These are phyloP conservation scores for Collybiopsis luxurians DNA, from an alignment of 768 basidiomycete species.

Conservation along the genomic window DNA sequence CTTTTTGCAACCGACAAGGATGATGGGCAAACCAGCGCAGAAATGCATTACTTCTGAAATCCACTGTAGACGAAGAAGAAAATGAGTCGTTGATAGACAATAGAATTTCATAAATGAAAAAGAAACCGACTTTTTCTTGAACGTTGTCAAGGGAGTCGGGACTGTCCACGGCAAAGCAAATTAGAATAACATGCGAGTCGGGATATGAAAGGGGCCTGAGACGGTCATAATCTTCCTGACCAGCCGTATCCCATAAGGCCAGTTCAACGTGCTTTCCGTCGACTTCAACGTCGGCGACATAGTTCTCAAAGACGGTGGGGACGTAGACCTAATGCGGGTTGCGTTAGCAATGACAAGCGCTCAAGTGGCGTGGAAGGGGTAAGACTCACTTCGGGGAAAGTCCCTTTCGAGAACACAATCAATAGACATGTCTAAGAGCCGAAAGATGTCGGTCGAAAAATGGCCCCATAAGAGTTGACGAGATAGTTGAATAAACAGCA, in stretches of 20 bases:
- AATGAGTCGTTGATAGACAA: constrained; percentile 7
- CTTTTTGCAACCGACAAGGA: constrained; percentile 99
- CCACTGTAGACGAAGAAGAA: constrained; percentile 87
- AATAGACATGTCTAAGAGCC: constrained; percentile 79
- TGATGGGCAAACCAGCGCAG: constrained; percentile 90
- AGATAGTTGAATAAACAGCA: background rate
- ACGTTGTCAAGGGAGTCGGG: constrained; percentile 99
- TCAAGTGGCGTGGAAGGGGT: background rate
- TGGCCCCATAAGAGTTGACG: background rate
- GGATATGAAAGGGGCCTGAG: constrained; percentile 97
- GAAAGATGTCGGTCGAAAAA: background rate
- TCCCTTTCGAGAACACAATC: constrained; percentile 96
- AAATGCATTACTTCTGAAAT: constrained; percentile 99
- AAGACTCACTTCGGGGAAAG: constrained; percentile 83
- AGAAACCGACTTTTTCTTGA: constrained; percentile 86
- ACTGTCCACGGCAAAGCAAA: constrained; percentile 98
- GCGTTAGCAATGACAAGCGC: background rate
- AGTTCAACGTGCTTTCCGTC: constrained; percentile 98
- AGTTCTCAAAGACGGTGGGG: constrained; percentile 99
- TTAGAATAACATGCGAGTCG: constrained; percentile 99
- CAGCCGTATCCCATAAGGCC: constrained; percentile 99
- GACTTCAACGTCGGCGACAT: constrained; percentile 98
- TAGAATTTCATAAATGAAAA: background rate
- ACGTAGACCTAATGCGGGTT: constrained; percentile 88
- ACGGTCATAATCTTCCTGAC: constrained; percentile 99